Conservation (phyloP, 805 yeast species). For the Cyberlindnera saturnus region DNA sequence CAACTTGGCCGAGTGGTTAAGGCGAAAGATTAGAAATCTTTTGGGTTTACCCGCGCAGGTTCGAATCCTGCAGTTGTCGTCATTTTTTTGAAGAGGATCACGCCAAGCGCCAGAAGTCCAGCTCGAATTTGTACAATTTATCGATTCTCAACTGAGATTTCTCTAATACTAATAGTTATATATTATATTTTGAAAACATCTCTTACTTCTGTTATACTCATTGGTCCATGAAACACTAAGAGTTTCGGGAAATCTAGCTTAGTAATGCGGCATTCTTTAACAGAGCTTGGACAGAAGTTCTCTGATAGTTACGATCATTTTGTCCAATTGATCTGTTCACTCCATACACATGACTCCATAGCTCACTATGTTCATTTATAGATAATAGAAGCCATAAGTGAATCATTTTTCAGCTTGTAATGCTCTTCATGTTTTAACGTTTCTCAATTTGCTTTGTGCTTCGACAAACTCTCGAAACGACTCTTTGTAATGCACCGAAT, state of each 20-base stretch:
- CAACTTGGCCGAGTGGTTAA: constrained; percentile 61
- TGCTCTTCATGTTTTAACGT: too few relatives aligned
- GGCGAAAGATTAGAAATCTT: constrained; percentile 59
- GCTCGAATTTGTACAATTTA: too few relatives aligned
- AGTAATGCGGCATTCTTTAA: too few relatives aligned
- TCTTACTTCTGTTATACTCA: neutral
- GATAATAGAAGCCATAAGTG: neutral
- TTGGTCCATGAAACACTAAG: too few relatives aligned
- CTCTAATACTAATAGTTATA: neutral
- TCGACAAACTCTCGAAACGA: too few relatives aligned
- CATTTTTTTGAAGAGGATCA: constrained; percentile 1
- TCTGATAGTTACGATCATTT: neutral
- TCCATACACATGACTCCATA: constrained; percentile 5
- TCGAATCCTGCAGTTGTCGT: constrained; percentile 73
- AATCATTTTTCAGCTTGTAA: too few relatives aligned
- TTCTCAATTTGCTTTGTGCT: too few relatives aligned
- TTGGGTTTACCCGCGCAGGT: constrained; percentile 60
- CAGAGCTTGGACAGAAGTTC: neutral
- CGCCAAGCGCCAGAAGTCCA: too few relatives aligned
- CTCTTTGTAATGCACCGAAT: too few relatives aligned
- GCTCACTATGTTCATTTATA: constrained; percentile 1
- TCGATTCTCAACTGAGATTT: too few relatives aligned
- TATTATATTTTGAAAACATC: neutral
- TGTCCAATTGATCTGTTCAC: constrained; percentile 1
- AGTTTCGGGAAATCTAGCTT: too few relatives aligned